Base-by-base conservation (phyloP, 2,329 filamentous ascomycete species). In the Ophiostoma tasmaniense region DNA sequence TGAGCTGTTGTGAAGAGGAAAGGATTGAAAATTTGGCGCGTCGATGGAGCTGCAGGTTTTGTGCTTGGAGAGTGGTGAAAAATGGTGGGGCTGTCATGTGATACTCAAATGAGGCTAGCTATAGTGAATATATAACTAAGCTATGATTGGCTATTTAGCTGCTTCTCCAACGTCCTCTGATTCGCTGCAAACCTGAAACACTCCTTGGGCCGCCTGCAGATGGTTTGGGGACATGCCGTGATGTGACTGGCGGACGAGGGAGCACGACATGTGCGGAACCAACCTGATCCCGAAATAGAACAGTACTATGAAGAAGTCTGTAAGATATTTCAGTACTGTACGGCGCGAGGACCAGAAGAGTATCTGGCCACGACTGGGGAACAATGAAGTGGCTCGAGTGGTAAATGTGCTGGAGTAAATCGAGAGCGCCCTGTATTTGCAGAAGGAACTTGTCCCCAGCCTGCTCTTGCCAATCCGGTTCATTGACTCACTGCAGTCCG, bases 201-300 rank as follows among this genome's bases (percentile, higher is more conserved):
- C 37, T 30, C 66, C 62, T 62, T 64, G 52, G 67, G 37, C 42
- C 67, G 61, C 35, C 65, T 69, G 67, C 69, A 67, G 67, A 65
- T 67, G 65, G 35, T 50, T 66, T 64, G 39, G 28, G n/a, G 35
- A 30, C 13, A 45, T 30, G 37, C 50, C 50, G 52, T 35, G 25
- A 67, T 17, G 33, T 62, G 64, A 70, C 64, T 66, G 64, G 67
- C 67, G 64, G 67, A 59, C 28, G 14, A 39, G 55, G 33, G 39
- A 66, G 67, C 69, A 70, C 69, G 64, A 67, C 69, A 68, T 70
- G 67, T 25, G 22, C 50, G 30, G 22, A 11, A 66, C 61, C 69
- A 61, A 45, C 50, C 37, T 42, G 52, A 35, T 67, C 67, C 55
- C 28, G 55, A 69, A 70, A 71, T 67, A 70, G 70, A 67, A 70